Percentiles rank a stretch among this genome's conserved stretches.
Evolutionary conservation across 345 rosid genomes (phyloP).

Genomic region (Lagerstroemia speciosa): DNA sequence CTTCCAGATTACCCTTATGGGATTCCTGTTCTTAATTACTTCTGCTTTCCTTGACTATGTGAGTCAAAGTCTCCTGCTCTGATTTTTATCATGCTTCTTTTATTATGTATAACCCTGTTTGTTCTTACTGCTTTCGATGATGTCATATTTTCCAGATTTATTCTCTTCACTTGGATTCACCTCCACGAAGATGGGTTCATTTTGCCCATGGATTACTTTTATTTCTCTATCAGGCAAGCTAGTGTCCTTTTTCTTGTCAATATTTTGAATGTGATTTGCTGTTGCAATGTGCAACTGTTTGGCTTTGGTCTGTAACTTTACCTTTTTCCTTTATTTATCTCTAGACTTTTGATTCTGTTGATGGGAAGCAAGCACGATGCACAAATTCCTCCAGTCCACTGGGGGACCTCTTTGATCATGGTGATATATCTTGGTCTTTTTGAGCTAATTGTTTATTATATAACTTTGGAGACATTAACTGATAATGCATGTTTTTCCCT

Average conservation of each 20-base stretch:
- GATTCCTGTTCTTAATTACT: slow-evolving; percentile 75
- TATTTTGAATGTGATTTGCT: neutral
- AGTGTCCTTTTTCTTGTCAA: slow-evolving; percentile 1
- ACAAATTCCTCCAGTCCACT: slow-evolving; percentile 84
- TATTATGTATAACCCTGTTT: too few species aligned
- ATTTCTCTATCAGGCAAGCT: slow-evolving; percentile 80
- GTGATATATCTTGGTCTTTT: slow-evolving; percentile 25
- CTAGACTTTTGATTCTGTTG: slow-evolving; percentile 97
- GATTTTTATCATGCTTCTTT: neutral
- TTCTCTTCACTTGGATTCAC: slow-evolving; percentile 75
- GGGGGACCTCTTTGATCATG: slow-evolving; percentile 95
- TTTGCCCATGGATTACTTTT: slow-evolving; percentile 85
- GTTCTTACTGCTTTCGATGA: neutral
- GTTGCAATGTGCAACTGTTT: neutral
- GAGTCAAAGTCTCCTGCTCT: slow-evolving; percentile 23
- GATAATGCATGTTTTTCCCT: neutral
- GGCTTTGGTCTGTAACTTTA: neutral
- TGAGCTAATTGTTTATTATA: neutral
- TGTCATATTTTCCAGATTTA: slow-evolving; percentile 40
- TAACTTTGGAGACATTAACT: neutral
- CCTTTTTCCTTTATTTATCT: slow-evolving; percentile 2
- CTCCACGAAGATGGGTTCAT: slow-evolving; percentile 97
- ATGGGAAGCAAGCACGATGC: slow-evolving; percentile 96
- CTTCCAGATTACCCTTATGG: slow-evolving; percentile 79
- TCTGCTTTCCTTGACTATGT: slow-evolving; percentile 91